Evolutionary conservation across 2,329 filamentous ascomycete species (phyloP).

Genomic region (Mariannaea sp.): DNA sequence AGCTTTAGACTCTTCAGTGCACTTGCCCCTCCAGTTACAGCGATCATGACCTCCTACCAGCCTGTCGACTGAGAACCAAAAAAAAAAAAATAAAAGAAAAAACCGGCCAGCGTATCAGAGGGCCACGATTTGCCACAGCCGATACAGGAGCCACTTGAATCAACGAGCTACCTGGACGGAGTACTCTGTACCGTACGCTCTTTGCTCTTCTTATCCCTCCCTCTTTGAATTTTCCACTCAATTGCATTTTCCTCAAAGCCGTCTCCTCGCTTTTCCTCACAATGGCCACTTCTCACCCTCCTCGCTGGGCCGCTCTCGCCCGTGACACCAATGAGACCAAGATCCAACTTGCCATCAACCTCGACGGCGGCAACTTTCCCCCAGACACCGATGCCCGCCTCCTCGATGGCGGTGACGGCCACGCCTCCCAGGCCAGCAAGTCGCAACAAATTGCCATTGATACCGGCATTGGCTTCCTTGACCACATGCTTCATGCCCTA

Average conservation of each 20-base stretch:
- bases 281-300: conserved; percentile 38
- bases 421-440: conserved; percentile 83
- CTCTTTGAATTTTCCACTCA: conserved; percentile 6
- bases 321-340: conserved; percentile 98
- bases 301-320: conserved; percentile 76
- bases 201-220: background rate
- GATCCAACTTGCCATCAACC: conserved; percentile 88
- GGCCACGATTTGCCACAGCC: conserved; percentile 36
- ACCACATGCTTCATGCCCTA: conserved; percentile 97
- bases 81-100: conserved; percentile 29
- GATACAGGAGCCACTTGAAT: conserved; percentile 37
- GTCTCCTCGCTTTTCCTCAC: background rate
- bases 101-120: conserved; percentile 33
- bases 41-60: conserved; percentile 9
- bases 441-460: conserved; percentile 85
- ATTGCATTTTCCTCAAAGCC: conserved; percentile 14
- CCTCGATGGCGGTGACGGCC: conserved; percentile 59
- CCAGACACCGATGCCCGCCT: conserved; percentile 64
- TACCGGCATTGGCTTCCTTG: conserved; percentile 95
- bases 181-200: too few relatives aligned
- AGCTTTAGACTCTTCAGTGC: conserved; percentile 30
- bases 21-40: conserved; percentile 15
- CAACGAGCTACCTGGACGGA: background rate
- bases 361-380: conserved; percentile 85
- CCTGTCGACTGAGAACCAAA: background rate